Base-by-base conservation (phyloP, 2,329 filamentous ascomycete species). In the Pyricularia sp. region DNA sequence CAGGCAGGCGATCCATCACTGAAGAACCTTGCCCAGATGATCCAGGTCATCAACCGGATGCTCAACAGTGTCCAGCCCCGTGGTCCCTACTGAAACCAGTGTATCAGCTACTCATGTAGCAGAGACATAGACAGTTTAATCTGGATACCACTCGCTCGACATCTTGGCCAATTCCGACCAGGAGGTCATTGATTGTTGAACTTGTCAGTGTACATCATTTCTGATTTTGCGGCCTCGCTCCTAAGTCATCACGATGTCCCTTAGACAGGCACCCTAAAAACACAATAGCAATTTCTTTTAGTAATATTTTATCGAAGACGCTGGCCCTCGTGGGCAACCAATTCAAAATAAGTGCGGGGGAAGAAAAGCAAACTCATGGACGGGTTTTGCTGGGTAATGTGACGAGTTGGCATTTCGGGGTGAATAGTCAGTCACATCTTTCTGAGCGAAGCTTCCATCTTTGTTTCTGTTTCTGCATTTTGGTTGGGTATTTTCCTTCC, bases 1-100 rank as follows among this genome's bases (percentile, higher is more conserved):
- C 76, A 81, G n/a, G 81, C 81, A 11, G 78, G 79, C 33, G 83
- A 86, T 72, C 77, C 80, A 26, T 78, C 81, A 20, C 76, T 87
- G 64, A 83, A 82, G 75, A 81, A 79, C 72, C 78, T 87, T 11
- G 79, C 80, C 55, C 76, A 75, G 71, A 81, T 86, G 77, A 81
- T 81, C 31, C 73, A 71, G 30, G 72, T 76, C 10, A 75, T 77
- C 63, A 75, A 74, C 70, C 75, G 75, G n/a, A 75, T 78, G 31
- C 73, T 76, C 33, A 75, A 78, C 9, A 61, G 55, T 20, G 69
- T 64, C 58, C 72, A 69, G 55, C 66, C 68, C 23, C 65, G 68
- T 42, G 30, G 55, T 10, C 65, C 68, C 26, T 69, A 67, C 33
- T 69, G 25, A 42, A 61, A 14, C 23, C 58, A 17, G 4, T 25